A percentile compares a stretch with the other conserved stretches of the same genome.
Conservation (phyloP, 78 protist genomes). For the Creolimax fragrantissima region DNA sequence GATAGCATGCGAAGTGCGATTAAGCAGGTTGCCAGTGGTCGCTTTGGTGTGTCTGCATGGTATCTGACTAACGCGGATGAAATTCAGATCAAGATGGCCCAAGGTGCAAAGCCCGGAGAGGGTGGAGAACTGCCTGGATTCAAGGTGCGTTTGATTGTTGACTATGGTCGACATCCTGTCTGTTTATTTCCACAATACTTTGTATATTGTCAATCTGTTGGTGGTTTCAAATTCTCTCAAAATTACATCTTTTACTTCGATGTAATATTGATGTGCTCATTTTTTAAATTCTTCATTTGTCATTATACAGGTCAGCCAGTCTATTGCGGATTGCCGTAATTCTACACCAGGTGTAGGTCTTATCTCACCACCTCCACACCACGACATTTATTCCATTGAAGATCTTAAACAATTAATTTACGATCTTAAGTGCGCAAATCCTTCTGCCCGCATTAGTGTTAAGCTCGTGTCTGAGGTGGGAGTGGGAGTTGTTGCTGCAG, state of each 20-base stretch:
- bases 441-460: slow-evolving; percentile 62
- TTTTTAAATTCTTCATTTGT: not conserved
- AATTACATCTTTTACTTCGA: not conserved
- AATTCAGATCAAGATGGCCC: slow-evolving; percentile 85
- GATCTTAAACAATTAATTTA: slow-evolving; percentile 74
- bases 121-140: slow-evolving; percentile 77
- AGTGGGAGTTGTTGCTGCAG: slow-evolving; percentile 74
- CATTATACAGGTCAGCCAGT: not conserved
- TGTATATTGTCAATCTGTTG: not conserved
- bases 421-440: slow-evolving; percentile 68
- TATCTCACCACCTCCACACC: slow-evolving; percentile 88
- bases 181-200: not conserved
- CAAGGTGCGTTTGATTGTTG: too few species aligned
- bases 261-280: not conserved
- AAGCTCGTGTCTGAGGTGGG: slow-evolving; percentile 68
- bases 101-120: slow-evolving; percentile 89
- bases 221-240: not conserved
- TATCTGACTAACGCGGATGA: slow-evolving; percentile 72
- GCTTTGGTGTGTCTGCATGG: slow-evolving; percentile 76
- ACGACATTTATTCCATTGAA: slow-evolving; percentile 90
- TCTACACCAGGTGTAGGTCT: slow-evolving; percentile 78
- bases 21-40: slow-evolving; percentile 87
- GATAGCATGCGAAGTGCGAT: slow-evolving; percentile 44
- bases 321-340: slow-evolving; percentile 59
- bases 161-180: too few species aligned